Percentiles rank a stretch among this genome's conserved stretches.
Evolutionary conservation across 352 stramenopile species (phyloP).

Genomic region (Phytophthora pisi): DNA sequence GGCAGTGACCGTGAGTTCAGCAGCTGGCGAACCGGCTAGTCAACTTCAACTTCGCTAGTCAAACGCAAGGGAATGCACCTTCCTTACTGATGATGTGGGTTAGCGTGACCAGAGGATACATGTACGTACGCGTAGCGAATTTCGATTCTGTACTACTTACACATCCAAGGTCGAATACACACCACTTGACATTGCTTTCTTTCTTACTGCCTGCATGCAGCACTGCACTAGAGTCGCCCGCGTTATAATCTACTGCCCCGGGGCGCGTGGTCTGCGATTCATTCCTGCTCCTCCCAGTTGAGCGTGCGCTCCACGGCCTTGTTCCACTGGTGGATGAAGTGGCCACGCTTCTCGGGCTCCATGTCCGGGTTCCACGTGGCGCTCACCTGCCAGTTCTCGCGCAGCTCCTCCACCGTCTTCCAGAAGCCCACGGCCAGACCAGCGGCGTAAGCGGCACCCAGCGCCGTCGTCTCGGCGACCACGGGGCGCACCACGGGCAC

Average conservation of each 20-base stretch:
- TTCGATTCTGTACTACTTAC: background rate
- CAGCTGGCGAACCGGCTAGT: conserved; percentile 7
- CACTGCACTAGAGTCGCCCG: background rate
- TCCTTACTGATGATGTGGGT: background rate
- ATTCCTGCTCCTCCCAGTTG: conserved; percentile 78
- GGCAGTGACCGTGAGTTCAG: conserved; percentile 2
- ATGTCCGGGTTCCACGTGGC: conserved; percentile 82
- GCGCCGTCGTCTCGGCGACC: conserved; percentile 97
- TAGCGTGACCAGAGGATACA: background rate
- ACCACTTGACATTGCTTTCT: conserved; percentile 28
- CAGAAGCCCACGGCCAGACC: conserved; percentile 97
- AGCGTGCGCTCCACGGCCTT: conserved; percentile 87
- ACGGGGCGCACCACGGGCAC: conserved; percentile 93
- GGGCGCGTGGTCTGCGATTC: conserved; percentile 12
- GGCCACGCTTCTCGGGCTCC: conserved; percentile 52
- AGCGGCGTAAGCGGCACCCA: conserved; percentile 97
- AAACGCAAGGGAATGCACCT: conserved; percentile 1
- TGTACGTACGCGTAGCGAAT: background rate
- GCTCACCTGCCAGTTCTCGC: conserved; percentile 80
- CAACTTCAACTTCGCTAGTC: conserved; percentile 30
- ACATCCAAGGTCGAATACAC: conserved; percentile 8
- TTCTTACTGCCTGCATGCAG: conserved; percentile 6
- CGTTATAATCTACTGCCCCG: conserved; percentile 34
- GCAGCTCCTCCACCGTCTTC: conserved; percentile 88
- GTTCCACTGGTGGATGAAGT: conserved; percentile 78